Evolutionary conservation across 129 eudicot species (phyloP).

Genomic region (Artemisia annua): DNA sequence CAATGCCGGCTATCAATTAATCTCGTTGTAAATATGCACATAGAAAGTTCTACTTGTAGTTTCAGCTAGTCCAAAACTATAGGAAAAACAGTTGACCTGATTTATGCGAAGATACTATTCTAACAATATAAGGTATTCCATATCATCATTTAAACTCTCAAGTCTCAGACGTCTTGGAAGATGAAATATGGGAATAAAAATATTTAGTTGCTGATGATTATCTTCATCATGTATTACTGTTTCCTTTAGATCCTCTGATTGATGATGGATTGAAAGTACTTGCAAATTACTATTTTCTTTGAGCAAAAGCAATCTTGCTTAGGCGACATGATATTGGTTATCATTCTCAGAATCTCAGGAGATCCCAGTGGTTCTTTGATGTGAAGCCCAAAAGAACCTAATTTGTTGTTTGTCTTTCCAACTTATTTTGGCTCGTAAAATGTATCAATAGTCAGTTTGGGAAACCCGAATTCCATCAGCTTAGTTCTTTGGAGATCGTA

Average conservation of each 20-base stretch:
- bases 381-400: background rate
- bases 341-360: background rate
- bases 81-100: too few species aligned
- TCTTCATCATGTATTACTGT: too few species aligned
- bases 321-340: conserved; percentile 10
- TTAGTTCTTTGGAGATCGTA: background rate
- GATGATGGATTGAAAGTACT: background rate
- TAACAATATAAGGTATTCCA: too few species aligned
- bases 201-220: too few species aligned
- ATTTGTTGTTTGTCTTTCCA: conserved; percentile 15
- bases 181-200: too few species aligned
- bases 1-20: too few species aligned
- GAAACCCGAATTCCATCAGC: background rate
- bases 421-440: background rate
- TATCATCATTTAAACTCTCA: too few species aligned
- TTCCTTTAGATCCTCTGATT: background rate
- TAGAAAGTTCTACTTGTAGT: too few species aligned
- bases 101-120: too few species aligned
- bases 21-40: too few species aligned
- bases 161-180: too few species aligned
- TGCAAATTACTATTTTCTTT: conserved; percentile 3
- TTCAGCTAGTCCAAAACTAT: too few species aligned
- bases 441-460: background rate
- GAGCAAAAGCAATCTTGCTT: conserved; percentile 8
- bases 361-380: conserved; percentile 6